Conservation (phyloP, 2,329 filamentous ascomycete genomes). For the Aspergillus candidus region DNA sequence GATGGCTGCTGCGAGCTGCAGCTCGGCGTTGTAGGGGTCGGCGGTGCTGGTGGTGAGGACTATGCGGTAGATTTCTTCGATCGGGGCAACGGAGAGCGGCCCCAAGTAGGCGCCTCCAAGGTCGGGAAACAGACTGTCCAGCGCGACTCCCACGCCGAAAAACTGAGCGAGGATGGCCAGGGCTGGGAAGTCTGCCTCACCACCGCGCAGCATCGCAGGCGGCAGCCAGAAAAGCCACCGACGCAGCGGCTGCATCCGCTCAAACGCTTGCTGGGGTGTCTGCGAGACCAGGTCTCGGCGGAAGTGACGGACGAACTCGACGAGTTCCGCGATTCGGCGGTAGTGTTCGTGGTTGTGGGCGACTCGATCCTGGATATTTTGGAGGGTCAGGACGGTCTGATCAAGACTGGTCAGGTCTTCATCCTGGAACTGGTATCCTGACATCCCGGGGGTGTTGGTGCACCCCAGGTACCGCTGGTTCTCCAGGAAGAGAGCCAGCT, state of each 20-base stretch:
- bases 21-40: conserved; percentile 51
- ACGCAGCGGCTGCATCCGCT: conserved; percentile 77
- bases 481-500: conserved; percentile 44
- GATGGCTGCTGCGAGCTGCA: conserved; percentile 58
- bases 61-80: conserved; percentile 78
- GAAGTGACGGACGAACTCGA: conserved; percentile 66
- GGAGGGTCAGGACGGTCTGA: conserved; percentile 59
- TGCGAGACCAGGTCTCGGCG: conserved; percentile 64
- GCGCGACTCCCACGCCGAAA: conserved; percentile 77
- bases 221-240: conserved; percentile 97
- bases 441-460: conserved; percentile 28
- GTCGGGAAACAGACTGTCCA: conserved; percentile 88
- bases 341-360: conserved; percentile 64
- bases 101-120: conserved; percentile 85
- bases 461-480: conserved; percentile 34
- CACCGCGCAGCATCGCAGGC: conserved; percentile 71
- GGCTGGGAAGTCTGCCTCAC: conserved; percentile 67
- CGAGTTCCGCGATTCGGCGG: conserved; percentile 62
- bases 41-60: conserved; percentile 63
- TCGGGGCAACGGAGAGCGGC: conserved; percentile 68
- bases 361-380: conserved; percentile 53
- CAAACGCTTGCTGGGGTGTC: conserved; percentile 77
- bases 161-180: conserved; percentile 84
- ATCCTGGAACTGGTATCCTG: conserved; percentile 41
- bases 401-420: conserved; percentile 66